A percentile compares a stretch with the other conserved stretches of the same genome.
phyloP scores from a whole-genome alignment of 202 grass and related monocot genomes.

The Brachypodium distachyon region DNA sequence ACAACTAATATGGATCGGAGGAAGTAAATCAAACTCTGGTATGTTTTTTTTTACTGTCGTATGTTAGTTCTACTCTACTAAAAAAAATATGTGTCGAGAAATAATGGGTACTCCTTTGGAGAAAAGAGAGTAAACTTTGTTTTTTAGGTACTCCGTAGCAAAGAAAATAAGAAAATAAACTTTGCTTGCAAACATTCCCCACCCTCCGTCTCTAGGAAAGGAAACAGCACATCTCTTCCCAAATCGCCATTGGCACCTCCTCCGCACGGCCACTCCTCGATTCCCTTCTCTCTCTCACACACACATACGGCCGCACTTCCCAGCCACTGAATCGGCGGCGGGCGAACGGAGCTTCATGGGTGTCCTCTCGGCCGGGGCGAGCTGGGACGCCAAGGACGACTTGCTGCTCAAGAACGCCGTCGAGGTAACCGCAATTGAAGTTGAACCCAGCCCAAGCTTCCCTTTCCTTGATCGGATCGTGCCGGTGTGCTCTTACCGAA shows the following conservation, averaged over 20 bases:
- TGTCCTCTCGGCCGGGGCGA: constrained; percentile 17
- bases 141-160: too few species aligned
- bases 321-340: neutral
- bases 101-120: too few species aligned
- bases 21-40: too few species aligned
- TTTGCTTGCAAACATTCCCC: neutral
- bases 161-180: too few species aligned
- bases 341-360: constrained; percentile 31
- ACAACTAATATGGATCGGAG: too few species aligned
- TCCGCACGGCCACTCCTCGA: neutral
- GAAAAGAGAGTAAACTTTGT: too few species aligned
- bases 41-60: too few species aligned
- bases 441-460: neutral
- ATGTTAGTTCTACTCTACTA: too few species aligned
- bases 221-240: neutral
- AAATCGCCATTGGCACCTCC: neutral
- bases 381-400: constrained; percentile 55
- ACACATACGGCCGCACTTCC: neutral
- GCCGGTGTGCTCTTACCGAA: neutral
- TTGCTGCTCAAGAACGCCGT: constrained; percentile 57
- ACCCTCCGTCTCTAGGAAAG: neutral
- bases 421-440: constrained; percentile 32
- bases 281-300: neutral
- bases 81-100: too few species aligned
- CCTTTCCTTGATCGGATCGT: too few species aligned